These are phyloP conservation scores for Lepraria neglecta DNA, from an alignment of 495 filamentous ascomycete species.

Conservation along the genomic window DNA sequence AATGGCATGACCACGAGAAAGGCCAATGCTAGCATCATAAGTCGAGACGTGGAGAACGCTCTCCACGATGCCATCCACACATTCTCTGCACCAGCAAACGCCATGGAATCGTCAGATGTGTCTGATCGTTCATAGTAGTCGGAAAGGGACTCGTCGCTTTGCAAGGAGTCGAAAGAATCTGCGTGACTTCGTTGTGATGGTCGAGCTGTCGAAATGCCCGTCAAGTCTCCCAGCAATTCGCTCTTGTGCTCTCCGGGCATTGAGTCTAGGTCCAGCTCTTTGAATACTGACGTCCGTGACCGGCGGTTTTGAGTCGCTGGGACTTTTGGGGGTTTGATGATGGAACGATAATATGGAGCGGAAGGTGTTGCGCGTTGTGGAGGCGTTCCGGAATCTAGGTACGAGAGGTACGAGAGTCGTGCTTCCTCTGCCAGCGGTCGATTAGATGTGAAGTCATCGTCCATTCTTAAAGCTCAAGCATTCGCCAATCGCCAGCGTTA, in stretches of 20 bases:
- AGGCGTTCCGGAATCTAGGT: neutral
- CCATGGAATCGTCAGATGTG: neutral
- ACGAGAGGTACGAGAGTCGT: neutral
- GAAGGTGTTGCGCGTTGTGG: slow-evolving; percentile 2
- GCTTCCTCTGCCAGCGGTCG: slow-evolving; percentile 2
- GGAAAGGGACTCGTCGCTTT: slow-evolving; percentile 7
- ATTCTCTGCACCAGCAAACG: neutral
- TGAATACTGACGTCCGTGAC: slow-evolving; percentile 15
- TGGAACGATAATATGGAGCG: neutral
- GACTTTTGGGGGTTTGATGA: neutral
- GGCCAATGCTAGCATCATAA: slow-evolving; percentile 24
- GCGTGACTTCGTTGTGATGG: slow-evolving; percentile 2
- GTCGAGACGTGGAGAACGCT: slow-evolving; percentile 15
- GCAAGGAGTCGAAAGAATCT: slow-evolving; percentile 11
- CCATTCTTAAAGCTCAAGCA: slow-evolving; percentile 5
- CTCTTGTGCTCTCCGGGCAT: neutral
- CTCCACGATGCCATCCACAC: slow-evolving; percentile 7
- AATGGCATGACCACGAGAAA: slow-evolving; percentile 25
- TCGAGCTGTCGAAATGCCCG: neutral
- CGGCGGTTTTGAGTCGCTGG: neutral
- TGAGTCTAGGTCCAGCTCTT: slow-evolving; percentile 19
- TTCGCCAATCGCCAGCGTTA: neutral
- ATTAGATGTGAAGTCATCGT: slow-evolving; percentile 2
- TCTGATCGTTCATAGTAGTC: neutral
- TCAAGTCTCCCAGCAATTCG: slow-evolving; percentile 5